Percentiles rank a stretch among this genome's conserved stretches.
Evolutionary conservation across 768 basidiomycete genomes (phyloP).

Genomic region (Leccinum subgranulosum): DNA sequence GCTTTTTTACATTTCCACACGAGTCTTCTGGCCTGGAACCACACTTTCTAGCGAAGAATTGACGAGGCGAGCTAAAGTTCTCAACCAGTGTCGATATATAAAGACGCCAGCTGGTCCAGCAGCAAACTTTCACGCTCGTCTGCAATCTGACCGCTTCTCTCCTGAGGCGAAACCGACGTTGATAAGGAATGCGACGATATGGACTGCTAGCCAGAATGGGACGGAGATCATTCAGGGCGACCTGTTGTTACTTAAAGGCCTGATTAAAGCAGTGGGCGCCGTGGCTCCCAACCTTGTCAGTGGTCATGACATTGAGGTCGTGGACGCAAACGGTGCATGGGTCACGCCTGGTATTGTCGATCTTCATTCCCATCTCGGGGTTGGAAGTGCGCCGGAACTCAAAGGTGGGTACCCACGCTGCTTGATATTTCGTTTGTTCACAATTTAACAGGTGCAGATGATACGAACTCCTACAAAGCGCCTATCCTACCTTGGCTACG

Average conservation of each 20-base stretch:
- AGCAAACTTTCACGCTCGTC: constrained; percentile 44
- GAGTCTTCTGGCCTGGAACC: neutral
- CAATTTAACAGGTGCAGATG: constrained; percentile 39
- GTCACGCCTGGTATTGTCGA: constrained; percentile 72
- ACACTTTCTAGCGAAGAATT: constrained; percentile 8
- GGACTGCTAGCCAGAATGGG: constrained; percentile 76
- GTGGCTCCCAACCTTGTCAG: constrained; percentile 28
- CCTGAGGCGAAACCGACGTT: constrained; percentile 60
- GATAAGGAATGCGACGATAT: constrained; percentile 75
- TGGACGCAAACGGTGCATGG: constrained; percentile 72
- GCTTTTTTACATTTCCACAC: constrained; percentile 4
- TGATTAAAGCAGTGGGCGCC: constrained; percentile 59
- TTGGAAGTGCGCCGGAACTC: constrained; percentile 34
- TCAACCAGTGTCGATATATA: constrained; percentile 45
- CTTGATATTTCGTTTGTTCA: neutral
- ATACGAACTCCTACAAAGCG: constrained; percentile 54
- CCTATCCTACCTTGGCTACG: constrained; percentile 66
- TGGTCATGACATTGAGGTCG: constrained; percentile 33
- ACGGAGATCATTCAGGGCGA: constrained; percentile 63
- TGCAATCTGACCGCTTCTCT: constrained; percentile 62
- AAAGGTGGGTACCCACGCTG: constrained; percentile 16
- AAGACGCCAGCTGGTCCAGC: constrained; percentile 42
- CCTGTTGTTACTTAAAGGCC: constrained; percentile 65
- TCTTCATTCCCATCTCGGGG: constrained; percentile 47
- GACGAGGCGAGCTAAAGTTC: constrained; percentile 20